A percentile compares a stretch with the other conserved stretches of the same genome.
Evolutionary conservation across 2,329 filamentous ascomycete genomes (phyloP).

Genomic region (Scedosporium dehoogii): DNA sequence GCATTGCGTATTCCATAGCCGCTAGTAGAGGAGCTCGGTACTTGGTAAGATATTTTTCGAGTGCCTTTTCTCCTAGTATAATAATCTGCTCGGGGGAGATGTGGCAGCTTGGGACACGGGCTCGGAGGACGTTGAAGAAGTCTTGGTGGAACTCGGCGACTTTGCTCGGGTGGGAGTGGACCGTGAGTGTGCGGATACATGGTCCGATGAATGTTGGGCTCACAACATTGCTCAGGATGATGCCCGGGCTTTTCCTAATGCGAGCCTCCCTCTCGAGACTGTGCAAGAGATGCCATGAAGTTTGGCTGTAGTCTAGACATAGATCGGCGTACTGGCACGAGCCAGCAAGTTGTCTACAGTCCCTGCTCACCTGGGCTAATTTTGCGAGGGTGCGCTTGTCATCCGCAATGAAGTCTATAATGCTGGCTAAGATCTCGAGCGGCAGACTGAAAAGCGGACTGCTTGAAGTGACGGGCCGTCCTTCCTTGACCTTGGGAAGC

Average conservation of each 20-base stretch:
- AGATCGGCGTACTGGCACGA: background rate
- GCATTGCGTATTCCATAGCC: background rate
- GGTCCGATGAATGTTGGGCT: background rate
- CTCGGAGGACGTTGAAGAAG: background rate
- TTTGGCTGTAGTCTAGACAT: background rate
- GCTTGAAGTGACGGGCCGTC: background rate
- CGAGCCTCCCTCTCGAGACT: background rate
- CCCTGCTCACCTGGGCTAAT: background rate
- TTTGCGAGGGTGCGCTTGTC: background rate
- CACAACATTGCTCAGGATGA: background rate
- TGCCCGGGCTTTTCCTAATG: background rate
- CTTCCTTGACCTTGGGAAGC: background rate
- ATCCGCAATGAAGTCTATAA: background rate
- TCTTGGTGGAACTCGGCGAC: background rate
- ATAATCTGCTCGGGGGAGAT: background rate
- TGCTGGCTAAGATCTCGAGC: background rate
- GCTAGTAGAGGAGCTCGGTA: background rate
- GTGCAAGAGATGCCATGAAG: background rate
- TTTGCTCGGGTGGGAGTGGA: background rate
- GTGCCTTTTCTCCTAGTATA: background rate
- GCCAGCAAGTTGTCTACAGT: background rate
- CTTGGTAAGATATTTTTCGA: background rate
- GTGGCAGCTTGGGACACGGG: background rate
- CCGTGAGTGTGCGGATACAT: background rate
- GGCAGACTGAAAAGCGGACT: background rate